Evolutionary conservation across 2,329 filamentous ascomycete genomes (phyloP).

Genomic region (Cytospora mali): DNA sequence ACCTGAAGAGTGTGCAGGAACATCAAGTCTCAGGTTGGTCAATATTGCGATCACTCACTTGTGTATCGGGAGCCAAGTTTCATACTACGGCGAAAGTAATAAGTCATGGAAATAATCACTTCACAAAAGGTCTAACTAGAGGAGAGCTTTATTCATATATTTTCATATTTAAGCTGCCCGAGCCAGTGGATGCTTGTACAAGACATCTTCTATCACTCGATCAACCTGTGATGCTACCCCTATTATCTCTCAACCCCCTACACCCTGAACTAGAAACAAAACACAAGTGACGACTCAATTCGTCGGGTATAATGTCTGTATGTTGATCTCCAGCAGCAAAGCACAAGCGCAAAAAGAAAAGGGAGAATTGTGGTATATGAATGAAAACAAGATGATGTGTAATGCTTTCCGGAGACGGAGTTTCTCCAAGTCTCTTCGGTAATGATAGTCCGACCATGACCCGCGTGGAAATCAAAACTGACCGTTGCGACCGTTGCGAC

Average conservation of each 20-base stretch:
- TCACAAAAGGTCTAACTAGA: neutral
- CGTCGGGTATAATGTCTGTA: constrained; percentile 26
- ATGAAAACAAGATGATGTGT: neutral
- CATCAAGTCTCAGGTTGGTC: too few relatives aligned
- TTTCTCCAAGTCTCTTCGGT: neutral
- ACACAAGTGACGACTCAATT: constrained; percentile 12
- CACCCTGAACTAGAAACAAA: constrained; percentile 11
- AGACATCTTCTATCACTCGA: neutral
- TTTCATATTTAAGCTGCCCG: constrained; percentile 12
- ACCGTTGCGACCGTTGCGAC: neutral
- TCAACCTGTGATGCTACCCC: neutral
- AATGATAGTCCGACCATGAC: neutral
- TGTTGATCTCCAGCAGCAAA: constrained; percentile 19
- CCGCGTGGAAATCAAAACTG: neutral
- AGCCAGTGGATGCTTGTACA: constrained; percentile 5
- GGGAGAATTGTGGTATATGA: neutral
- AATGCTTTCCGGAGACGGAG: neutral
- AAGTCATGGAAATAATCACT: neutral
- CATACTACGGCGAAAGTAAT: too few relatives aligned
- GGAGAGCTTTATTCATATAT: neutral
- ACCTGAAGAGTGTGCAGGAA: too few relatives aligned
- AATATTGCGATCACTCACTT: too few relatives aligned
- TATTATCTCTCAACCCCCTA: neutral
- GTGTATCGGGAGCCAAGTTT: too few relatives aligned
- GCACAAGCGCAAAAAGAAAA: constrained; percentile 9